phyloP scores from a whole-genome alignment of 2,329 filamentous ascomycete genomes.

The Metarhizium robertsii region DNA sequence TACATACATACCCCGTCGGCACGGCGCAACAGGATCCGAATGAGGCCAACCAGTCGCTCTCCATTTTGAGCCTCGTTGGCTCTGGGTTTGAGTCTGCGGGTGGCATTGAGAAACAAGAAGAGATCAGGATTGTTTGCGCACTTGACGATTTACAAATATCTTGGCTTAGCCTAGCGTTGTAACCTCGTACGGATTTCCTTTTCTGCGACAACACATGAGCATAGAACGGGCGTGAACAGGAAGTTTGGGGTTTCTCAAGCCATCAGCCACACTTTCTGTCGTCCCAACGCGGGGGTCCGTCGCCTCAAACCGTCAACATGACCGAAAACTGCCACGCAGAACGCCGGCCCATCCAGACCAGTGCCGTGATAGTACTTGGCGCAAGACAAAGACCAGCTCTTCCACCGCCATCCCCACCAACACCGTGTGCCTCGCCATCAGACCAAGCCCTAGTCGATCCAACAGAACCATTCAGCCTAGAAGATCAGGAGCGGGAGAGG shows the following conservation, averaged over 20 bases:
- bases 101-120: background rate
- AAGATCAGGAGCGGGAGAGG: conserved; percentile 9
- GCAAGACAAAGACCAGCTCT: conserved; percentile 26
- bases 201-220: background rate
- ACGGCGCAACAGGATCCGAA: background rate
- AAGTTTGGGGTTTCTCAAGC: background rate
- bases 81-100: background rate
- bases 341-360: conserved; percentile 39
- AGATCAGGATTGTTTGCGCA: background rate
- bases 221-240: background rate
- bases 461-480: conserved; percentile 30
- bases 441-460: conserved; percentile 24
- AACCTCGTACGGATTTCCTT: background rate
- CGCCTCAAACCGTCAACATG: conserved; percentile 6
- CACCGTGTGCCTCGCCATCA: conserved; percentile 30
- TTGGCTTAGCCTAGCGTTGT: background rate
- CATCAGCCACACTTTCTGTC: background rate
- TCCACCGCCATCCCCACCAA: conserved; percentile 42
- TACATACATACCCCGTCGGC: background rate
- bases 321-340: conserved; percentile 13
- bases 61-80: background rate
- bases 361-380: conserved; percentile 38
- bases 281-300: background rate
- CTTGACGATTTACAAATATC: background rate
- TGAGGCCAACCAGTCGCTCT: background rate